These are phyloP conservation scores for Cutaneotrichosporon cyanovorans DNA, from an alignment of 1,284 basidiomycete genomes.

Conservation along the genomic window DNA sequence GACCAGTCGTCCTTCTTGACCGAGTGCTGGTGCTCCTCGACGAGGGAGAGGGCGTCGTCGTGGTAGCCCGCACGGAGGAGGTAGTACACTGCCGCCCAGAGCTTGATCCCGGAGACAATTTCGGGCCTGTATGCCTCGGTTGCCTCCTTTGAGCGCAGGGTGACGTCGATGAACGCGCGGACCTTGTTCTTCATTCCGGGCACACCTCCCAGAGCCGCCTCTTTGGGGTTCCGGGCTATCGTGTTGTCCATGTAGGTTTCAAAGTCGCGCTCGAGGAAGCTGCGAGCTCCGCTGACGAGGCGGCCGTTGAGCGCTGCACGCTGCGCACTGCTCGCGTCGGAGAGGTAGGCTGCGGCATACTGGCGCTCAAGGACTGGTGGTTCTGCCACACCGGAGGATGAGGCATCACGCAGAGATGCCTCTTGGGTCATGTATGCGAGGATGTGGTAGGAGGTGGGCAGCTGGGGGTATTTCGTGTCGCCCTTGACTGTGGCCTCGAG, in stretches of 20 bases:
- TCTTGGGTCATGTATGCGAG: slow-evolving; percentile 49
- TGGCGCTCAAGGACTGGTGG: slow-evolving; percentile 43
- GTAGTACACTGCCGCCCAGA: slow-evolving; percentile 91
- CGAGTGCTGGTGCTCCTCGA: slow-evolving; percentile 61
- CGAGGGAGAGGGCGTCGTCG: slow-evolving; percentile 71
- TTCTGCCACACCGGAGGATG: not conserved
- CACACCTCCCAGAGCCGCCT: slow-evolving; percentile 84
- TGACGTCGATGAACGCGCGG: slow-evolving; percentile 71
- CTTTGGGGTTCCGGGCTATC: slow-evolving; percentile 71
- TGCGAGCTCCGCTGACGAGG: slow-evolving; percentile 35
- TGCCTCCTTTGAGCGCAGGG: slow-evolving; percentile 54
- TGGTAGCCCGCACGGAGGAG: slow-evolving; percentile 78
- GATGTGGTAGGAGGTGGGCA: slow-evolving; percentile 42
- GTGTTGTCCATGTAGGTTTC: slow-evolving; percentile 77
- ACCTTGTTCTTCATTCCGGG: slow-evolving; percentile 86
- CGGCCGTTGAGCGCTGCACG: slow-evolving; percentile 26
- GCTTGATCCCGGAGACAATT: slow-evolving; percentile 72
- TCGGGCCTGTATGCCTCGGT: slow-evolving; percentile 81
- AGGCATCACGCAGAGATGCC: slow-evolving; percentile 37
- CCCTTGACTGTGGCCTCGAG: slow-evolving; percentile 33
- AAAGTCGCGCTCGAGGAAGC: slow-evolving; percentile 60
- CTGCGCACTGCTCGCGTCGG: slow-evolving; percentile 18
- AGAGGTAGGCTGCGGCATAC: slow-evolving; percentile 49
- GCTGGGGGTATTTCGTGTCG: slow-evolving; percentile 42
- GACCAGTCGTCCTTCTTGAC: slow-evolving; percentile 74